Evolutionary conservation across 257 asterid species (phyloP).

Genomic region (Gynochthodes officinalis): DNA sequence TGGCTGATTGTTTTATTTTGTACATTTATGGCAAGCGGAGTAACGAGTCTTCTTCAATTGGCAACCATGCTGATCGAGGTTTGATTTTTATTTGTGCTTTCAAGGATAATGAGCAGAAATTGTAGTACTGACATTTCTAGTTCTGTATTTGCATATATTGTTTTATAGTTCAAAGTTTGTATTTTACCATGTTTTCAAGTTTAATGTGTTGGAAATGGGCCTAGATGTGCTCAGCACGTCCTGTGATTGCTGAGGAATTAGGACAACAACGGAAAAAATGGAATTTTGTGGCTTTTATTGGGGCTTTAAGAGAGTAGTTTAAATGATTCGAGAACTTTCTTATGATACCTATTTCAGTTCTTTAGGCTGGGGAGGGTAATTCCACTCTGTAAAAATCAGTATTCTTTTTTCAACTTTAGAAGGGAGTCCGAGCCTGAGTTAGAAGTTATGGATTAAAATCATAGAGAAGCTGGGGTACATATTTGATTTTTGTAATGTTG

Average conservation of each 20-base stretch:
- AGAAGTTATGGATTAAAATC: too few relatives aligned
- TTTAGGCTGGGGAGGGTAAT: not conserved
- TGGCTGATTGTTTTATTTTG: slow-evolving; percentile 67
- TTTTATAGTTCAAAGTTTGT: not conserved
- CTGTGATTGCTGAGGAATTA: not conserved
- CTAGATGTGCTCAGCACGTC: not conserved
- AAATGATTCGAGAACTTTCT: not conserved
- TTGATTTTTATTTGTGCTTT: slow-evolving; percentile 5
- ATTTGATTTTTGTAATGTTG: too few relatives aligned
- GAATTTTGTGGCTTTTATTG: not conserved
- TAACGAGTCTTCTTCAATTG: slow-evolving; percentile 12
- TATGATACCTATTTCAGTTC: not conserved
- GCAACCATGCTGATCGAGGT: slow-evolving; percentile 53
- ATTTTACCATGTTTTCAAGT: not conserved
- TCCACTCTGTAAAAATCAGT: not conserved
- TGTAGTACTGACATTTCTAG: not conserved
- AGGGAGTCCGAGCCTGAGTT: too few relatives aligned
- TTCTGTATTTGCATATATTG: not conserved
- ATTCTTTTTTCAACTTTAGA: not conserved
- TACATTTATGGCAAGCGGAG: slow-evolving; percentile 48
- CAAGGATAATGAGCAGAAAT: not conserved
- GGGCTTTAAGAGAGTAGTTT: not conserved
- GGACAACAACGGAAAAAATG: not conserved
- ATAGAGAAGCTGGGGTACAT: too few relatives aligned
- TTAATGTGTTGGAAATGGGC: not conserved